Base-by-base conservation (phyloP, 257 asterid species). In the Petunia secreta region DNA sequence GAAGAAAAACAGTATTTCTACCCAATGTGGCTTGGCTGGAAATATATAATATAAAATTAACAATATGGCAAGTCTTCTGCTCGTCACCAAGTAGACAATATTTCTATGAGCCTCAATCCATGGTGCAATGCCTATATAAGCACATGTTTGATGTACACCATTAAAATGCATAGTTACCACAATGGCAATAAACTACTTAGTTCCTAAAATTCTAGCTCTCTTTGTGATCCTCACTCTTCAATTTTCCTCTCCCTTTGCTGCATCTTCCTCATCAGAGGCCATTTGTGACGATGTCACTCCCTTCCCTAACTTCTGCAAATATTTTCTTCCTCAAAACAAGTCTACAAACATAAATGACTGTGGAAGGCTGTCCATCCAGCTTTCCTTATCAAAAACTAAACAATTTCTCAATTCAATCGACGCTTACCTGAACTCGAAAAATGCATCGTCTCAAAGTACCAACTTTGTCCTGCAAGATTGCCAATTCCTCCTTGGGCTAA, bases 401-500 rank as follows among this genome's bases (percentile, higher is more conserved):
- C 9, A 16, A 2, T 57, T 82, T 8, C 71, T 79, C 2, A 62
- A 53, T 16, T 4, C 44, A 1, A 55, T 82, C 67, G 60, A 79
- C 8, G 14, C 63, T 5, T 53, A 64, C 77, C 14, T 82, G 8
- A 36, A 55, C 8, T 55, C 80, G 5, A 7, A 16, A 11, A 57
- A 9, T 1, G 8, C 55, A 13, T 52, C 16, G 40, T 36, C 81
- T 5, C 71, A 52, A 38, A 75, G 46, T 48, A 25, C 75, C 15
- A 25, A 39, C 0, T 65, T 41, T 8, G 87, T 78, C 1, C 85
- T 85, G n/a, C 77, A 62, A 52, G 88, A 85, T 79, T 82, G 88
- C 60, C 69, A 43, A 44, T 50, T 58, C 41, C 88, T 85, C 54
- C 41, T 82, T 2, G 10, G 46, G 34, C 75, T 75, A 13, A 85